Conservation (phyloP, 495 filamentous ascomycete genomes). For the Penicilliopsis zonata region DNA sequence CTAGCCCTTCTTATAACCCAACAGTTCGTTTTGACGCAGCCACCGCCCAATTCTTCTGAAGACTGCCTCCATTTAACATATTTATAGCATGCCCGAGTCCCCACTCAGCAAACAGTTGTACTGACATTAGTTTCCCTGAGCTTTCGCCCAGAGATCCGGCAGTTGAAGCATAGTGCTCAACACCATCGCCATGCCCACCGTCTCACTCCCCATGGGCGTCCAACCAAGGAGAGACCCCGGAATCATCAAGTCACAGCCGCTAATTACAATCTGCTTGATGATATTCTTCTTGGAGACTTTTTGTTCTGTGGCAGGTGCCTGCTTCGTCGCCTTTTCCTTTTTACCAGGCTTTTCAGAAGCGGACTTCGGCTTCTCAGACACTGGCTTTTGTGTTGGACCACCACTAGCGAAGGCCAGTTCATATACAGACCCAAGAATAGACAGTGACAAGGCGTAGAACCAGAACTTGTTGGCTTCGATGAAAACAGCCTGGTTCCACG, state of each 20-base stretch:
- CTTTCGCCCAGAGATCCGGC: slow-evolving; percentile 50
- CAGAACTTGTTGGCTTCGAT: slow-evolving; percentile 54
- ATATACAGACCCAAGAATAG: slow-evolving; percentile 15
- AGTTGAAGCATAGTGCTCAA: slow-evolving; percentile 45
- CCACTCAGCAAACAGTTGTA: too few relatives aligned
- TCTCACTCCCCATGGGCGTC: slow-evolving; percentile 30
- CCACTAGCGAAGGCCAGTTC: slow-evolving; percentile 5
- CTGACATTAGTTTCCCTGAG: too few relatives aligned
- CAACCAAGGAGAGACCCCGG: slow-evolving; percentile 44
- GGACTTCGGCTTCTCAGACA: too few relatives aligned
- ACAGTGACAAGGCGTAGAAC: slow-evolving; percentile 42
- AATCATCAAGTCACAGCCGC: slow-evolving; percentile 43
- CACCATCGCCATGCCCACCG: slow-evolving; percentile 40
- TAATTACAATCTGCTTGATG: slow-evolving; percentile 31
- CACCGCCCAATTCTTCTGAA: too few relatives aligned
- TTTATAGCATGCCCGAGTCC: too few relatives aligned
- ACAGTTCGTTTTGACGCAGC: too few relatives aligned
- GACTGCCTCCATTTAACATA: too few relatives aligned
- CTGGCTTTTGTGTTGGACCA: too few relatives aligned
- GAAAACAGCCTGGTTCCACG: slow-evolving; percentile 18
- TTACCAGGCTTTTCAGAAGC: too few relatives aligned
- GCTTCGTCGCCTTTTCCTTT: slow-evolving; percentile 3
- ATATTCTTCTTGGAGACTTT: slow-evolving; percentile 2
- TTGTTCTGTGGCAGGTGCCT: slow-evolving; percentile 2
- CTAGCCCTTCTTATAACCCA: too few relatives aligned